Conservation (phyloP, 805 yeast genomes). For the Ogataea polymorpha region DNA sequence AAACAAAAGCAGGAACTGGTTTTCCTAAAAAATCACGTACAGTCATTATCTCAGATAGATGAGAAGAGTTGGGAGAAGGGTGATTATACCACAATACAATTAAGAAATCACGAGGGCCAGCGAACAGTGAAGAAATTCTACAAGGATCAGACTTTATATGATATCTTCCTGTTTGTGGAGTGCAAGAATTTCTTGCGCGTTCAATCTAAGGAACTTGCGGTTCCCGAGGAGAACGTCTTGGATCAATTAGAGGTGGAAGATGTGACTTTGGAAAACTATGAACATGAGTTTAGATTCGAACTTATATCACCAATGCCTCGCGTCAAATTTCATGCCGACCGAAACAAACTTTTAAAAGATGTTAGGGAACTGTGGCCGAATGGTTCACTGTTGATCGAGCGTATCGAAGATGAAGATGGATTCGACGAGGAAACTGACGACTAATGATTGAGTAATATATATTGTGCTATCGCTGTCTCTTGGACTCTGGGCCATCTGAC, state of each 20-base stretch:
- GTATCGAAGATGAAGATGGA: constrained; percentile 21
- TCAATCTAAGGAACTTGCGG: constrained; percentile 7
- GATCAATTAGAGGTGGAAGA: constrained; percentile 5
- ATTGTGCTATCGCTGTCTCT: constrained; percentile 20
- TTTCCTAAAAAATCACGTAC: constrained; percentile 20
- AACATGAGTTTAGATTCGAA: constrained; percentile 31
- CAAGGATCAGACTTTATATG: constrained; percentile 38
- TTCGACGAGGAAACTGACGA: constrained; percentile 9
- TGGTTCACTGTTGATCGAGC: constrained; percentile 35
- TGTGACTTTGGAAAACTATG: constrained; percentile 14
- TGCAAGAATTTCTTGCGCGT: constrained; percentile 30
- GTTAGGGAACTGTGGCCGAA: constrained; percentile 37
- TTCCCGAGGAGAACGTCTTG: constrained; percentile 13
- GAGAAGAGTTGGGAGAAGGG: constrained; percentile 25
- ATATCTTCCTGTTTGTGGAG: constrained; percentile 51
- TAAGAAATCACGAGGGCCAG: constrained; percentile 54
- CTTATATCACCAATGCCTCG: constrained; percentile 37
- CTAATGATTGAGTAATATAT: not conserved
- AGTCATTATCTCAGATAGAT: constrained; percentile 7
- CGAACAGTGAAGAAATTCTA: constrained; percentile 44
- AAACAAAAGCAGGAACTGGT: constrained; percentile 20
- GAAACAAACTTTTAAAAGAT: constrained; percentile 17
- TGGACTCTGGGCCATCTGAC: constrained; percentile 14
- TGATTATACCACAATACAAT: constrained; percentile 43
- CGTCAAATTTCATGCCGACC: constrained; percentile 26